Evolutionary conservation across 2,329 filamentous ascomycete species (phyloP), one percentile per base, ranked within the genome.

Genomic region (Penicillium expansum): DNA sequence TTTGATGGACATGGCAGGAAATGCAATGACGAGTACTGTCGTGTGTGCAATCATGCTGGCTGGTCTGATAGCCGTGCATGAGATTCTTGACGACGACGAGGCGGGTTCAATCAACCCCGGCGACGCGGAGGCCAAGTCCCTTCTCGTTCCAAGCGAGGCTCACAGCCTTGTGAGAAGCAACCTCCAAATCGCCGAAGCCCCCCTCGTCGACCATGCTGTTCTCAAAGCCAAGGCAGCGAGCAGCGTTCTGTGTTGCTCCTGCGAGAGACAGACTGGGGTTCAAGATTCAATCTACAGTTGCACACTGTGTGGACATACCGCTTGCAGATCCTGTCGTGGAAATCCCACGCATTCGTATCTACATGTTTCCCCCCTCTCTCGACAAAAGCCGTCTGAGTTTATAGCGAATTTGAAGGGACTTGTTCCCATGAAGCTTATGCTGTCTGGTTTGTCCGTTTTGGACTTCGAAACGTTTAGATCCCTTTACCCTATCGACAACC

Each of bases 1-100:
- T 18, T 76, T 90, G 2, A 84, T 87, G 60, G 84, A 91, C 61
- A 75, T 93, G 2, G 88, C 88, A 2, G 90, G 90, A 0, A 93
- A 94, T 69, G 90, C 90, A 0, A 93, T 93, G 90, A 86, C 83
- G 1, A 85, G 84, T 0, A 88, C 89, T 0, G 87, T 91, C 0
- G 84, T 92, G 10, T 87, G 86, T 3, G 79, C 82, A 1, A 82
- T 83, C 0, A 80, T 89, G 1, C 65, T 90, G 2, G 77, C 84
- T 1, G 80, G 84, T 0, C 70, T 92, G 1, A 80, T 85, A 37
- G 67, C 71, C 24, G 71, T 61, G 54, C 65, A 68, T 47, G 63
- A 63, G 47, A 62, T 70, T n/a, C 61, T 76, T 6, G 52, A 67
- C n/a, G 55, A 58, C 27, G 69, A 64, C 0, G 37, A 59, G n/a